These are phyloP conservation scores for Nosema granulosis DNA, from an alignment of 371 early-diverging fungal species.

Conservation along the genomic window DNA sequence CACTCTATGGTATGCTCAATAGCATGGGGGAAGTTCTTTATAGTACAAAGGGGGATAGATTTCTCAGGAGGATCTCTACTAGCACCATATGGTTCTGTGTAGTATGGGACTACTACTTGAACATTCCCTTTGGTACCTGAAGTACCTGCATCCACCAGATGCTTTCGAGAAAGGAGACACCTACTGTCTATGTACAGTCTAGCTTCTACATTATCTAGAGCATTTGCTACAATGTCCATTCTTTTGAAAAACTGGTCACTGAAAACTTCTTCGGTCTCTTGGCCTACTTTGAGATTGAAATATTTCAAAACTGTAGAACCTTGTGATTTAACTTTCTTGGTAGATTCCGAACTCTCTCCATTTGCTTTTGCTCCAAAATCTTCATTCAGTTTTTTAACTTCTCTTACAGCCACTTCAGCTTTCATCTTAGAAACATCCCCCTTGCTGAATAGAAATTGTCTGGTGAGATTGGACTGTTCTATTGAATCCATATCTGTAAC, in stretches of 20 bases:
- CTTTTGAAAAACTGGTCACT: constrained; percentile 83
- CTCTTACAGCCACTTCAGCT: constrained; percentile 83
- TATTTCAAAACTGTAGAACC: constrained; percentile 70
- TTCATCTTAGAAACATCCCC: constrained; percentile 85
- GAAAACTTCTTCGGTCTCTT: constrained; percentile 88
- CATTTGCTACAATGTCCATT: constrained; percentile 88
- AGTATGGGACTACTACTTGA: constrained; percentile 70
- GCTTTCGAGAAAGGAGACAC: constrained; percentile 86
- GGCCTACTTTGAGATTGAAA: constrained; percentile 87
- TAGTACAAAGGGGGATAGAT: constrained; percentile 95
- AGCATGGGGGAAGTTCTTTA: constrained; percentile 96
- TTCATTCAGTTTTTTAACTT: constrained; percentile 84
- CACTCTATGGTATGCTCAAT: constrained; percentile 98
- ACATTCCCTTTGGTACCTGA: constrained; percentile 99
- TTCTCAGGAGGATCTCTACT: constrained; percentile 97
- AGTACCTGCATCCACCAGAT: constrained; percentile 94
- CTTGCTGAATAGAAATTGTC: constrained; percentile 91
- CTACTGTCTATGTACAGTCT: constrained; percentile 93
- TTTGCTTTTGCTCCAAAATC: constrained; percentile 68
- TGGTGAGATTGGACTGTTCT: constrained; percentile 89
- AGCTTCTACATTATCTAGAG: constrained; percentile 97
- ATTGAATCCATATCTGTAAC: constrained; percentile 99
- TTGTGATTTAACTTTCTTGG: neutral
- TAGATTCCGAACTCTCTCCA: neutral
- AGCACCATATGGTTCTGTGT: constrained; percentile 95